phyloP scores from a whole-genome alignment of 306 rosid genomes.

The Phaseolus lunatus region DNA sequence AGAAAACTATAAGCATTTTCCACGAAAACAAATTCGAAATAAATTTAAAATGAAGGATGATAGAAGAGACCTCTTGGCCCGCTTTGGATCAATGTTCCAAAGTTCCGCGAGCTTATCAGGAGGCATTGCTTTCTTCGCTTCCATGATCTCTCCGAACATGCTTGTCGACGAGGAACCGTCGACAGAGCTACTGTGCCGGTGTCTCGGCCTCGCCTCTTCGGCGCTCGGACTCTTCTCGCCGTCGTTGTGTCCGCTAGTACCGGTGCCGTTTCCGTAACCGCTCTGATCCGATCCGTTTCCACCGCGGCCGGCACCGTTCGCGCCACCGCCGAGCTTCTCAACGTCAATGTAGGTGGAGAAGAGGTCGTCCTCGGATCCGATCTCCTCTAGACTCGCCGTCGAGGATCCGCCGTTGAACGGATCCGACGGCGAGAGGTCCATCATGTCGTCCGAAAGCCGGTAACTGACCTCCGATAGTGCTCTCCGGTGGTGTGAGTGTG shows the following conservation, averaged over 20 bases:
- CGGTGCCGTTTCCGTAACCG: slow-evolving; percentile 53
- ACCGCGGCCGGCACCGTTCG: slow-evolving; percentile 36
- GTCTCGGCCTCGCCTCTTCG: slow-evolving; percentile 56
- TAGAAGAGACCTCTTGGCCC: slow-evolving; percentile 85
- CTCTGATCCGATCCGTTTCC: slow-evolving; percentile 64
- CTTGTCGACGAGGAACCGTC: slow-evolving; percentile 78
- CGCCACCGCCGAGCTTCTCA: slow-evolving; percentile 68
- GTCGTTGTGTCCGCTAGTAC: slow-evolving; percentile 49
- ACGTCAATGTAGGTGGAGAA: slow-evolving; percentile 97
- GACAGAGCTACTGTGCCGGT: slow-evolving; percentile 83
- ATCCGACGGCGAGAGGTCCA: slow-evolving; percentile 81
- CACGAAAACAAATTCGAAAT: slow-evolving; percentile 9
- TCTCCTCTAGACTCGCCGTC: slow-evolving; percentile 84
- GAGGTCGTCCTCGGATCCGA: slow-evolving; percentile 97
- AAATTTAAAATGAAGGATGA: slow-evolving; percentile 28
- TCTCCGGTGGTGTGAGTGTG: slow-evolving; percentile 62
- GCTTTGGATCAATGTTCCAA: slow-evolving; percentile 95
- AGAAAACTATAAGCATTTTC: slow-evolving; percentile 18
- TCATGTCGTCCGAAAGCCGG: slow-evolving; percentile 81
- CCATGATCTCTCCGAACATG: slow-evolving; percentile 91
- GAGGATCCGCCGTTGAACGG: slow-evolving; percentile 87
- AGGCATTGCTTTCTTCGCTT: slow-evolving; percentile 99
- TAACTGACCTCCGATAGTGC: slow-evolving; percentile 81
- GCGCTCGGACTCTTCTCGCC: slow-evolving; percentile 62
- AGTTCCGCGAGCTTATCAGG: slow-evolving; percentile 99